Evolutionary conservation across 1,139 yeast species (phyloP).

Genomic region (Zygosaccharomyces sapae): DNA sequence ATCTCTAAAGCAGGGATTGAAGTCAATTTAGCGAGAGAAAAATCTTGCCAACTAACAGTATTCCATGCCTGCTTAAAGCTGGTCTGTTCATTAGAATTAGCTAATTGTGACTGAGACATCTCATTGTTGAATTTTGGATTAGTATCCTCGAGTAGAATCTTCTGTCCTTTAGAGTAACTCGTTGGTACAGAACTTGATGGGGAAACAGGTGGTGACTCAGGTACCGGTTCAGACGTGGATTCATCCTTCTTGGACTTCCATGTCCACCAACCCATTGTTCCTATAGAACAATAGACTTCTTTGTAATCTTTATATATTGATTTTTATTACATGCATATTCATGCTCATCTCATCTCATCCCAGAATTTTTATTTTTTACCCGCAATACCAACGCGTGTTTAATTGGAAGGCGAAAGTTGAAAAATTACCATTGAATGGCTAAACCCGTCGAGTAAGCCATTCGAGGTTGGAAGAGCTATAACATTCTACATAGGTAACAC

Average conservation of each 20-base stretch:
- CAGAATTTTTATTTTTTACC: conserved; percentile 1
- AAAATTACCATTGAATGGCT: background rate
- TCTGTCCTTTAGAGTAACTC: conserved; percentile 34
- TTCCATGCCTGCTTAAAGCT: conserved; percentile 37
- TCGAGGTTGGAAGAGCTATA: too few relatives aligned
- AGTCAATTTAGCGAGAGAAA: conserved; percentile 51
- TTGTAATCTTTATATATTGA: background rate
- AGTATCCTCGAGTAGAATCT: conserved; percentile 39
- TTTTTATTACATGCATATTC: too few relatives aligned
- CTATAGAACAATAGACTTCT: background rate
- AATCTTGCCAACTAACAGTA: conserved; percentile 45
- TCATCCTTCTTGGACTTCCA: conserved; percentile 2
- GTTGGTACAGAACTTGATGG: conserved; percentile 10
- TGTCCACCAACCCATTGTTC: conserved; percentile 16
- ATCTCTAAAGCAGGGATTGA: conserved; percentile 80
- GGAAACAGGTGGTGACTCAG: background rate
- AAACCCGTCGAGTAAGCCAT: too few relatives aligned
- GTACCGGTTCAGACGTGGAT: background rate
- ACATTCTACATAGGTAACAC: too few relatives aligned
- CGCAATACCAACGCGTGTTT: conserved; percentile 6
- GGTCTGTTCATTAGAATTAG: conserved; percentile 27
- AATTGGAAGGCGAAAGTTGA: background rate
- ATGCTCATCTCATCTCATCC: conserved; percentile 2
- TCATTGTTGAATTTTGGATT: conserved; percentile 38
- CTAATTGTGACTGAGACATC: conserved; percentile 22